A percentile compares a stretch with the other conserved stretches of the same genome.
Conservation (phyloP, 805 yeast genomes). For the Monosporozyma unispora region DNA sequence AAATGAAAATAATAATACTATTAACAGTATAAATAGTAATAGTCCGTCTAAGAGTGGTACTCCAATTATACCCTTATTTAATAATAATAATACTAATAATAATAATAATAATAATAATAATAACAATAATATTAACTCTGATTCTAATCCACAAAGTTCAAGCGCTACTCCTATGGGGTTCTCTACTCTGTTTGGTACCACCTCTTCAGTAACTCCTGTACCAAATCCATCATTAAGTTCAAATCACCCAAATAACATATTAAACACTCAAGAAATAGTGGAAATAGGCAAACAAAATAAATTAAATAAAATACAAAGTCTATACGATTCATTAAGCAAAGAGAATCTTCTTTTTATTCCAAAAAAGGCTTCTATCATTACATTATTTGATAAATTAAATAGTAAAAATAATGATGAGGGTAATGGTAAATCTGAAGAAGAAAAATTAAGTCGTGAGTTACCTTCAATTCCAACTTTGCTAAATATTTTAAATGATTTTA, state of each 20-base stretch:
- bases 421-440: neutral
- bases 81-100: constrained; percentile 2
- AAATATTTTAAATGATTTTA: constrained; percentile 24
- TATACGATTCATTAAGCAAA: constrained; percentile 17
- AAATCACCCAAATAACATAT: constrained; percentile 1
- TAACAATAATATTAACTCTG: neutral
- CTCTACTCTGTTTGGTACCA: constrained; percentile 18
- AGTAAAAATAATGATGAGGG: constrained; percentile 7
- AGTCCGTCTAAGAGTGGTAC: constrained; percentile 4
- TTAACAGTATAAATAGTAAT: neutral
- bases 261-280: constrained; percentile 12
- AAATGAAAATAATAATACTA: neutral
- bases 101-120: too few species aligned
- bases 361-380: constrained; percentile 22
- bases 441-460: constrained; percentile 3
- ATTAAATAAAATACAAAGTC: constrained; percentile 12
- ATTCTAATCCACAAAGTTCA: neutral
- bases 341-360: constrained; percentile 22
- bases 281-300: constrained; percentile 14
- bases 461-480: constrained; percentile 20
- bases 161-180: neutral
- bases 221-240: neutral
- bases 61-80: constrained; percentile 3
- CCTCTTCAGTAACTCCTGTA: constrained; percentile 1
- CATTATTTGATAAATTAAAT: constrained; percentile 18